Evolutionary conservation across 768 basidiomycete species (phyloP).

Genomic region (Leccinellum albellum): DNA sequence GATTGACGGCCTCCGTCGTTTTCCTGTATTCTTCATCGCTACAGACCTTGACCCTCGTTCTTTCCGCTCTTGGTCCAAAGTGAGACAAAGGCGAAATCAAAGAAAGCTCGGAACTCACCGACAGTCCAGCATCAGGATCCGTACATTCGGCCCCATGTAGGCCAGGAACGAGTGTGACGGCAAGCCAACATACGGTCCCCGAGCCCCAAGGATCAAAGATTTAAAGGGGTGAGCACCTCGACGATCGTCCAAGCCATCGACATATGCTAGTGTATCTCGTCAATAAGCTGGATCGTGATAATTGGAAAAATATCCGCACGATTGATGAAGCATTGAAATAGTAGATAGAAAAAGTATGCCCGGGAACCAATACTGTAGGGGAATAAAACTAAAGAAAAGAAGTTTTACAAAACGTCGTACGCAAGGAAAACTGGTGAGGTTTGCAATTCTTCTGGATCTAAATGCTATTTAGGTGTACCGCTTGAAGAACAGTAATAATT

Average conservation of each 20-base stretch:
- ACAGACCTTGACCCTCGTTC: slow-evolving; percentile 79
- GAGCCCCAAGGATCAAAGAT: slow-evolving; percentile 69
- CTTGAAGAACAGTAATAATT: background rate
- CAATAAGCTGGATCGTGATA: background rate
- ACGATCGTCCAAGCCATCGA: slow-evolving; percentile 69
- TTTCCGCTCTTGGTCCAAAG: slow-evolving; percentile 61
- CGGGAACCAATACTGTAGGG: slow-evolving; percentile 66
- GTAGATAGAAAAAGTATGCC: slow-evolving; percentile 88
- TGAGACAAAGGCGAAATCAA: slow-evolving; percentile 1
- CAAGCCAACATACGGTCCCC: slow-evolving; percentile 73
- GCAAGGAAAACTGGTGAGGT: slow-evolving; percentile 64
- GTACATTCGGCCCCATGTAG: slow-evolving; percentile 74
- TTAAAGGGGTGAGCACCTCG: slow-evolving; percentile 62
- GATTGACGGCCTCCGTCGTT: slow-evolving; percentile 59
- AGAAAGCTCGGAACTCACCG: slow-evolving; percentile 44
- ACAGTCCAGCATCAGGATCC: slow-evolving; percentile 77
- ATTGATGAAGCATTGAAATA: slow-evolving; percentile 92
- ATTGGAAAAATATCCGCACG: slow-evolving; percentile 39
- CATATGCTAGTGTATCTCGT: slow-evolving; percentile 12
- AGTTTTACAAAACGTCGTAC: slow-evolving; percentile 35
- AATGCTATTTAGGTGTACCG: background rate
- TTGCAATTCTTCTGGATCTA: slow-evolving; percentile 83
- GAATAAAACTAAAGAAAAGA: background rate
- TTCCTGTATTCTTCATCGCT: slow-evolving; percentile 68
- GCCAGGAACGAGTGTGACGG: slow-evolving; percentile 82